A percentile compares a stretch with the other conserved stretches of the same genome.
These are phyloP conservation scores for Saraca asoca DNA, from an alignment of 331 rosid species.

Conservation along the genomic window DNA sequence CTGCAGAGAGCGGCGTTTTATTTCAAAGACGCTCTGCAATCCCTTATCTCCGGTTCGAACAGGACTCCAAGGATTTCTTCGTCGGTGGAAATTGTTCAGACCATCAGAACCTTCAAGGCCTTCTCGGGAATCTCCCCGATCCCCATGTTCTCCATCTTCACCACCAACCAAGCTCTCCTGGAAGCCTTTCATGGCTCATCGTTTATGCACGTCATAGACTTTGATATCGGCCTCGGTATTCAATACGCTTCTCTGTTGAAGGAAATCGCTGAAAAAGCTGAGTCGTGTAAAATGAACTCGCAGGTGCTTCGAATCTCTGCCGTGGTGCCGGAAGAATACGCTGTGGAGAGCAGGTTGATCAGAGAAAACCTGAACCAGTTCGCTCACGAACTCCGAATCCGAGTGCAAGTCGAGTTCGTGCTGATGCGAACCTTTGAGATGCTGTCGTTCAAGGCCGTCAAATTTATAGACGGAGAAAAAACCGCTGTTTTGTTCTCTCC, in stretches of 20 bases:
- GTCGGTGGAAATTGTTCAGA: slow-evolving; percentile 68
- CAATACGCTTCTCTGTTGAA: slow-evolving; percentile 87
- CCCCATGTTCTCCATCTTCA: slow-evolving; percentile 85
- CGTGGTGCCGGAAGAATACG: slow-evolving; percentile 69
- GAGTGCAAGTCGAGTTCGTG: slow-evolving; percentile 64
- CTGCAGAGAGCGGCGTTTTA: slow-evolving; percentile 70
- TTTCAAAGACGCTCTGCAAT: slow-evolving; percentile 78
- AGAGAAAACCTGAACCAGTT: slow-evolving; percentile 67
- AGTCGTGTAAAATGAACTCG: slow-evolving; percentile 29
- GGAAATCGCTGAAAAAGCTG: slow-evolving; percentile 67
- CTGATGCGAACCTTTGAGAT: slow-evolving; percentile 53
- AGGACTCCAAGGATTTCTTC: slow-evolving; percentile 51
- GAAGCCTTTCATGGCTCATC: slow-evolving; percentile 56
- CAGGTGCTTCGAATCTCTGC: slow-evolving; percentile 71
- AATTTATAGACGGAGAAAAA: slow-evolving; percentile 71
- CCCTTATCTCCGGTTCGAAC: slow-evolving; percentile 62
- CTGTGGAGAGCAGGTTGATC: slow-evolving; percentile 56
- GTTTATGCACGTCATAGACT: slow-evolving; percentile 75
- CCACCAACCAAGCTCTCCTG: slow-evolving; percentile 82
- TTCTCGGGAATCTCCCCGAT: slow-evolving; percentile 76
- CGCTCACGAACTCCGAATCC: slow-evolving; percentile 69
- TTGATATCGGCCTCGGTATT: slow-evolving; percentile 82
- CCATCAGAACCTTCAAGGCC: slow-evolving; percentile 64
- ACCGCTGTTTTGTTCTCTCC: slow-evolving; percentile 68
- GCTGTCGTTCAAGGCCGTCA: slow-evolving; percentile 60